phyloP scores from a whole-genome alignment of 306 rosid species.

The Vicia faba region DNA sequence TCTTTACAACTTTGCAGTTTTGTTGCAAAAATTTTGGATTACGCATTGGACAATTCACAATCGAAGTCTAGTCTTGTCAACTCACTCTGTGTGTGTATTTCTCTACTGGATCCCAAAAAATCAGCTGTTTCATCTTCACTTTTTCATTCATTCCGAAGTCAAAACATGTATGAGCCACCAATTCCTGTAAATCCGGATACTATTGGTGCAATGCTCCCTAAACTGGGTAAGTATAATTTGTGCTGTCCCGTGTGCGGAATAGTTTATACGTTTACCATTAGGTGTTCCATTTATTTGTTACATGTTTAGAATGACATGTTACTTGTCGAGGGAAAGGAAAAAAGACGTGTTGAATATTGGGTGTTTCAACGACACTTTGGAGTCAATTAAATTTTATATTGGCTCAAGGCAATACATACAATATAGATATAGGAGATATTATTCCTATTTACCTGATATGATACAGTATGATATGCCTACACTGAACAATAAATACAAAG shows the following conservation, averaged over 20 bases:
- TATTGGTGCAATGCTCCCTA: constrained; percentile 87
- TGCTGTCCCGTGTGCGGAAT: not conserved
- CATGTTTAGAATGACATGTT: constrained; percentile 14
- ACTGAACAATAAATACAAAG: not conserved
- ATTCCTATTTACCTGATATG: not conserved
- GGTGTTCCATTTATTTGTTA: constrained; percentile 3
- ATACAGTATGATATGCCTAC: not conserved
- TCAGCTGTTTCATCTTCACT: constrained; percentile 64
- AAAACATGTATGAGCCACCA: constrained; percentile 77
- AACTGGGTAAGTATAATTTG: constrained; percentile 63
- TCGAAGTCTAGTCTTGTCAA: constrained; percentile 82
- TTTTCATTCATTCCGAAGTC: constrained; percentile 83
- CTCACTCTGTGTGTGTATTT: constrained; percentile 90
- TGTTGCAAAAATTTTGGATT: constrained; percentile 76
- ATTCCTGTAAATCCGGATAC: constrained; percentile 82
- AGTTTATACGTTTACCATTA: constrained; percentile 2
- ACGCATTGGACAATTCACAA: constrained; percentile 84
- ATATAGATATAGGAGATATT: not conserved
- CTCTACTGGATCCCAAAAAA: constrained; percentile 93
- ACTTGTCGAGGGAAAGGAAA: not conserved
- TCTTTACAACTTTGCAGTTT: constrained; percentile 59
- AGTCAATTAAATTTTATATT: not conserved
- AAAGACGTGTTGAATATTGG: not conserved
- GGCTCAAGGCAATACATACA: not conserved
- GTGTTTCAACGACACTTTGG: not conserved